A percentile compares a stretch with the other conserved stretches of the same genome.
Conservation (phyloP, 1,284 basidiomycete species). For the Sporisorium graminicola region DNA sequence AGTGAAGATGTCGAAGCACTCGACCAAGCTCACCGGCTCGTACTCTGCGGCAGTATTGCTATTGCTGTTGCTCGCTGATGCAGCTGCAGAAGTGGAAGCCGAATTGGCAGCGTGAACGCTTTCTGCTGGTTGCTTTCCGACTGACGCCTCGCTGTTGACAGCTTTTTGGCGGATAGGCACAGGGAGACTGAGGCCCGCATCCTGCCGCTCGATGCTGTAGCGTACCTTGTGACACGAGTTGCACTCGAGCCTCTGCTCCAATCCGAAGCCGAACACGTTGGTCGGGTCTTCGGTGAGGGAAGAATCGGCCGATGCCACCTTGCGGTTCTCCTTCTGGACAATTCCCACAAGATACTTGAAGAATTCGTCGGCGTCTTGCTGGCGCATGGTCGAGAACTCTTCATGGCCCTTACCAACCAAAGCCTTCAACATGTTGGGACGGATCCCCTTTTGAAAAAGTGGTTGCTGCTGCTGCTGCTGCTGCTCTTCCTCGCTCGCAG, state of each 20-base stretch:
- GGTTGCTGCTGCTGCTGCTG: conserved; percentile 27
- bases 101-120: conserved; percentile 31
- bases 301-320: conserved; percentile 13
- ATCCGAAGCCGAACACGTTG: conserved; percentile 81
- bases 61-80: conserved; percentile 3
- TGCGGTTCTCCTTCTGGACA: conserved; percentile 73
- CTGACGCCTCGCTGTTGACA: neutral
- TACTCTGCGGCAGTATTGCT: conserved; percentile 72
- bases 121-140: conserved; percentile 71
- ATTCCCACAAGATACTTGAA: conserved; percentile 82
- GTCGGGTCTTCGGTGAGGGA: conserved; percentile 74
- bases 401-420: conserved; percentile 91
- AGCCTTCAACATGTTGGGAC: conserved; percentile 86
- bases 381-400: conserved; percentile 95
- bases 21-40: conserved; percentile 77
- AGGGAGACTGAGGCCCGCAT: conserved; percentile 80
- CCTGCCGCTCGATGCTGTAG: conserved; percentile 83
- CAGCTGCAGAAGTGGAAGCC: conserved; percentile 6
- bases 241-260: conserved; percentile 77
- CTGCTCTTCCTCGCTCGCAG: conserved; percentile 14
- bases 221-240: conserved; percentile 85
- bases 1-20: conserved; percentile 79
- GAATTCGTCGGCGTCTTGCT: conserved; percentile 98
- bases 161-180: conserved; percentile 74
- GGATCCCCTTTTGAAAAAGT: conserved; percentile 85